These are phyloP conservation scores for Peterozyma xylosa DNA, from an alignment of 805 yeast species.

Conservation along the genomic window DNA sequence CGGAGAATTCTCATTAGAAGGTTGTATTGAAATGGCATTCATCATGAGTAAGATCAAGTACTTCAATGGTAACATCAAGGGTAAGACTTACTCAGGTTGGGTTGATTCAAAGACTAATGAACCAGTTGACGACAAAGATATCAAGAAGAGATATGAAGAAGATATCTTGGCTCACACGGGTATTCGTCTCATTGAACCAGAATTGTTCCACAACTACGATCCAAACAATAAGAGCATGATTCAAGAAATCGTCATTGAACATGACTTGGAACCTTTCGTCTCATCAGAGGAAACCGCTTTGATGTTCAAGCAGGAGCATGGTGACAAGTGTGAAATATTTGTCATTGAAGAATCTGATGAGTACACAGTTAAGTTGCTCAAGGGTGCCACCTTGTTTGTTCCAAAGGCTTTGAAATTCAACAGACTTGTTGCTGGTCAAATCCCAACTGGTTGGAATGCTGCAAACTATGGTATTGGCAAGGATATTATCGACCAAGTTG, in stretches of 20 bases:
- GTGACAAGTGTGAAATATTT: constrained; percentile 86
- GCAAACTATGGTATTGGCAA: constrained; percentile 91
- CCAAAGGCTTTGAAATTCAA: constrained; percentile 80
- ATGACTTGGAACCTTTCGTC: constrained; percentile 93
- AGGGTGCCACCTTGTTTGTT: constrained; percentile 85
- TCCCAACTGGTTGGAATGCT: constrained; percentile 98
- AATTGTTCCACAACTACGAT: constrained; percentile 87
- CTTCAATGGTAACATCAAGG: constrained; percentile 85
- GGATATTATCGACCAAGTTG: constrained; percentile 90
- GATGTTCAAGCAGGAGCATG: constrained; percentile 90
- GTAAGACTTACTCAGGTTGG: constrained; percentile 94
- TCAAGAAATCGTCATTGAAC: constrained; percentile 95
- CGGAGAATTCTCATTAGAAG: constrained; percentile 95
- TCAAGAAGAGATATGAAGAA: constrained; percentile 86
- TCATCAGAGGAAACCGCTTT: constrained; percentile 92
- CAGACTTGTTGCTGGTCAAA: constrained; percentile 83
- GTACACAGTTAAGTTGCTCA: constrained; percentile 80
- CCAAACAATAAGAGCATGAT: constrained; percentile 89
- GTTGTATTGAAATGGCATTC: constrained; percentile 99
- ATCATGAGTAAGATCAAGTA: constrained; percentile 97
- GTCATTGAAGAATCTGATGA: constrained; percentile 87
- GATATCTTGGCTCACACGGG: constrained; percentile 90
- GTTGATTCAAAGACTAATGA: constrained; percentile 87
- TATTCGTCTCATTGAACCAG: constrained; percentile 95
- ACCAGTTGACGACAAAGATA: constrained; percentile 92